Percentiles rank a stretch among this genome's conserved stretches.
These are phyloP conservation scores for Boletus coccyginus DNA, from an alignment of 768 basidiomycete species.

Conservation along the genomic window DNA sequence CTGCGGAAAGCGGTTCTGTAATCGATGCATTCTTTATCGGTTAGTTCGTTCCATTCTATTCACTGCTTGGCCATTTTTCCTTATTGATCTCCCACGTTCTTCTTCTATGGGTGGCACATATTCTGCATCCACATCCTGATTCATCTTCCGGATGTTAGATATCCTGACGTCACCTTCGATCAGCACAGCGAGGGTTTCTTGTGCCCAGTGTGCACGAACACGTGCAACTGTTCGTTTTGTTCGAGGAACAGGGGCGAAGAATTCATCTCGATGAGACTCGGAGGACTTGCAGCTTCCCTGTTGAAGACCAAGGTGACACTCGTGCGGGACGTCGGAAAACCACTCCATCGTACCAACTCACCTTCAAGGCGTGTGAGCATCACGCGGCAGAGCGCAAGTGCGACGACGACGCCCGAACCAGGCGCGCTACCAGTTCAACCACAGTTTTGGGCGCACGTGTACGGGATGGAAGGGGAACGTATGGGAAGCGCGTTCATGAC, in stretches of 20 bases:
- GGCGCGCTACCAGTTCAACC: background rate
- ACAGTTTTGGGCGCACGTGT: constrained; percentile 36
- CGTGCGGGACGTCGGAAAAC: constrained; percentile 15
- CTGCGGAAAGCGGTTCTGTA: constrained; percentile 36
- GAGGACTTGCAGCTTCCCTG: constrained; percentile 20
- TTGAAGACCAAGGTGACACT: constrained; percentile 23
- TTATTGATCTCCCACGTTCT: background rate
- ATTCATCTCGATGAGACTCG: constrained; percentile 37
- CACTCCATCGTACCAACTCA: background rate
- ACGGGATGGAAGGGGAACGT: constrained; percentile 28
- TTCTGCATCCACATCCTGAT: background rate
- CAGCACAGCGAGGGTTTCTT: constrained; percentile 27
- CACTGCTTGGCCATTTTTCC: background rate
- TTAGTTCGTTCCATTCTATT: constrained; percentile 11
- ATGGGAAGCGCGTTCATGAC: constrained; percentile 28
- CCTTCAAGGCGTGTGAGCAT: background rate
- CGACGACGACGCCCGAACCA: constrained; percentile 1
- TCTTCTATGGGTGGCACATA: background rate
- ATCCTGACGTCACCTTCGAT: constrained; percentile 39
- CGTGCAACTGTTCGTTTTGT: constrained; percentile 51
- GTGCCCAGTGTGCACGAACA: constrained; percentile 46
- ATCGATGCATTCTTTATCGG: constrained; percentile 35
- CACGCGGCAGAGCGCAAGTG: background rate
- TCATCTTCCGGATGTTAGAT: constrained; percentile 25
- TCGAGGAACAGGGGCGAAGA: constrained; percentile 43